phyloP scores from a whole-genome alignment of 1,139 yeast genomes.

The Pichia sp. region DNA sequence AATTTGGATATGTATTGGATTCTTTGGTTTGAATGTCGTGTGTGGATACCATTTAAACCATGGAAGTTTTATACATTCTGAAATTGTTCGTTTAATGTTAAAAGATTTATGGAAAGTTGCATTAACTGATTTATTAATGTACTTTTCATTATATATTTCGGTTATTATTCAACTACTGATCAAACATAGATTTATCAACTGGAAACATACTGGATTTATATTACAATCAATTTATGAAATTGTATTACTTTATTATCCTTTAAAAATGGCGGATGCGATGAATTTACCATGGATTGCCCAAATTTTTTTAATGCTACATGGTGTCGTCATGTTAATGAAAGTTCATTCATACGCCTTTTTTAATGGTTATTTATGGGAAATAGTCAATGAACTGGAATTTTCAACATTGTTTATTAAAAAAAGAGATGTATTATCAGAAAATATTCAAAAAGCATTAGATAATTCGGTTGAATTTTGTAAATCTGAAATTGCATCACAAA shows the following conservation, averaged over 20 bases:
- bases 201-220: slow-evolving; percentile 60
- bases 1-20: slow-evolving; percentile 61
- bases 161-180: slow-evolving; percentile 50
- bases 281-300: slow-evolving; percentile 82
- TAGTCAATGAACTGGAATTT: slow-evolving; percentile 48
- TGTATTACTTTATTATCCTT: slow-evolving; percentile 39
- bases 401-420: slow-evolving; percentile 36
- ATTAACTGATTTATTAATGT: slow-evolving; percentile 65
- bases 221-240: slow-evolving; percentile 55
- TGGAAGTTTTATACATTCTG: slow-evolving; percentile 37
- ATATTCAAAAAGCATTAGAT: slow-evolving; percentile 32
- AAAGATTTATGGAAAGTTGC: slow-evolving; percentile 60
- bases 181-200: slow-evolving; percentile 38
- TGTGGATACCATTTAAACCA: slow-evolving; percentile 36
- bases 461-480: slow-evolving; percentile 56
- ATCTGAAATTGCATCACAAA: slow-evolving; percentile 53
- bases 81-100: slow-evolving; percentile 45
- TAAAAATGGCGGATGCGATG: slow-evolving; percentile 45
- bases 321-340: slow-evolving; percentile 84
- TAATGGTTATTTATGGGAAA: slow-evolving; percentile 80
- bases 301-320: slow-evolving; percentile 74
- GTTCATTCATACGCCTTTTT: slow-evolving; percentile 86
- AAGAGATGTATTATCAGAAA: slow-evolving; percentile 26
- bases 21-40: slow-evolving; percentile 44
- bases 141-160: slow-evolving; percentile 52